These are phyloP conservation scores for Scheffersomyces ergatensis DNA, from an alignment of 805 yeast species.

Conservation along the genomic window DNA sequence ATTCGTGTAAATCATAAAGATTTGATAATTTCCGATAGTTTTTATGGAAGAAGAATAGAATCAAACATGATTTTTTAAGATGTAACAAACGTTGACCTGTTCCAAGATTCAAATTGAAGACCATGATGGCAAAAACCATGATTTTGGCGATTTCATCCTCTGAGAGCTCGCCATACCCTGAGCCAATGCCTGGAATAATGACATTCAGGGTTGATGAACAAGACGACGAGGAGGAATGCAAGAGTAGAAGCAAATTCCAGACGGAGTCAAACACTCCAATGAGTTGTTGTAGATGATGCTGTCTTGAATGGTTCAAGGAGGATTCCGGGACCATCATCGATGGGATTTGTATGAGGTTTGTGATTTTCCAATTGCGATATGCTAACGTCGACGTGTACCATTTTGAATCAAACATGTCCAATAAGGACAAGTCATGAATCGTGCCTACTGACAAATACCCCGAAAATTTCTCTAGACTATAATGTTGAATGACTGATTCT, in stretches of 20 bases:
- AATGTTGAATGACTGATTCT: constrained; percentile 14
- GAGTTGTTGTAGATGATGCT: neutral
- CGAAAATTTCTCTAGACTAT: constrained; percentile 9
- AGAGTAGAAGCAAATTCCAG: constrained; percentile 17
- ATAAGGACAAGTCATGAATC: constrained; percentile 11
- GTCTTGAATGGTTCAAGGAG: no score
- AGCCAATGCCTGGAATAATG: constrained; percentile 25
- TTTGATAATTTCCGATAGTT: constrained; percentile 13
- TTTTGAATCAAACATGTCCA: constrained; percentile 1
- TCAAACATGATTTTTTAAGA: constrained; percentile 14
- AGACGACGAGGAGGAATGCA: neutral
- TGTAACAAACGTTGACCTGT: constrained; percentile 3
- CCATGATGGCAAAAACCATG: constrained; percentile 17
- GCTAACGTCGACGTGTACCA: constrained; percentile 6
- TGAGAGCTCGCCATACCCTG: constrained; percentile 22
- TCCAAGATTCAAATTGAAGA: constrained; percentile 11
- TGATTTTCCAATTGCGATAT: constrained; percentile 8
- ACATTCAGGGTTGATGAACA: constrained; percentile 7
- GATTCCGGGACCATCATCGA: constrained; percentile 25
- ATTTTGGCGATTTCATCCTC: constrained; percentile 12
- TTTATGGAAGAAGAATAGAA: constrained; percentile 16
- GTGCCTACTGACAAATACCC: constrained; percentile 18
- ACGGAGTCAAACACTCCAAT: constrained; percentile 14
- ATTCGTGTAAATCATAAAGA: constrained; percentile 7
- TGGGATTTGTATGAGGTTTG: constrained; percentile 12